Evolutionary conservation across 805 yeast species (phyloP).

Genomic region (Torulaspora franciscae): DNA sequence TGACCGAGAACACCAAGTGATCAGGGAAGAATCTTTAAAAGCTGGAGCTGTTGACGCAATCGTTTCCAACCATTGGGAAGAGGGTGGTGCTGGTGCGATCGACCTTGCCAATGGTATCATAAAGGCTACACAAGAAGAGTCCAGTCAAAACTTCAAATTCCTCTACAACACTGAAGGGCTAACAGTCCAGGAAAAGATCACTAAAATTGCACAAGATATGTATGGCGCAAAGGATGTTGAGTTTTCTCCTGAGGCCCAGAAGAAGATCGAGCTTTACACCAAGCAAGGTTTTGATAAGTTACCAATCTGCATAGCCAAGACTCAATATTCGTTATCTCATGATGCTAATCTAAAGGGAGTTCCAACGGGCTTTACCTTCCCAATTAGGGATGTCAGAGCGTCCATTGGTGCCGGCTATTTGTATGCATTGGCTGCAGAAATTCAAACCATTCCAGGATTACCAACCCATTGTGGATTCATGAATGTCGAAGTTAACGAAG

Average conservation of each 20-base stretch:
- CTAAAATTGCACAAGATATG: slow-evolving; percentile 65
- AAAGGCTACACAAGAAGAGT: slow-evolving; percentile 49
- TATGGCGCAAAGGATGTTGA: slow-evolving; percentile 74
- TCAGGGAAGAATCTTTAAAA: slow-evolving; percentile 59
- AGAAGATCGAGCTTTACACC: slow-evolving; percentile 62
- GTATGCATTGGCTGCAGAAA: slow-evolving; percentile 81
- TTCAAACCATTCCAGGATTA: slow-evolving; percentile 81
- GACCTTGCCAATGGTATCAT: slow-evolving; percentile 69
- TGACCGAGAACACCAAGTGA: slow-evolving; percentile 60
- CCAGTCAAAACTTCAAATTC: slow-evolving; percentile 43
- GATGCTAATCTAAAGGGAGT: slow-evolving; percentile 81
- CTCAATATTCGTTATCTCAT: slow-evolving; percentile 79
- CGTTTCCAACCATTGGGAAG: slow-evolving; percentile 80
- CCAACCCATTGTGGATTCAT: slow-evolving; percentile 83
- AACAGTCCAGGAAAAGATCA: slow-evolving; percentile 62
- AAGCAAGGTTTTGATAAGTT: slow-evolving; percentile 71
- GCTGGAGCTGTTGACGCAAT: slow-evolving; percentile 81
- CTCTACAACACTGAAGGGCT: slow-evolving; percentile 54
- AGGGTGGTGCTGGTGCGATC: slow-evolving; percentile 79
- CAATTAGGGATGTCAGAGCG: slow-evolving; percentile 74
- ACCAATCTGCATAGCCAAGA: slow-evolving; percentile 82
- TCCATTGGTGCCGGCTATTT: slow-evolving; percentile 81
- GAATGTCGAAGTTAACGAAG: slow-evolving; percentile 77
- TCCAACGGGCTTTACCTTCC: slow-evolving; percentile 73
- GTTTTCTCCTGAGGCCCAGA: slow-evolving; percentile 61